A percentile compares a stretch with the other conserved stretches of the same genome.
Evolutionary conservation across 371 early-diverging fungal species (phyloP).

Genomic region (Cladochytrium tenue): DNA sequence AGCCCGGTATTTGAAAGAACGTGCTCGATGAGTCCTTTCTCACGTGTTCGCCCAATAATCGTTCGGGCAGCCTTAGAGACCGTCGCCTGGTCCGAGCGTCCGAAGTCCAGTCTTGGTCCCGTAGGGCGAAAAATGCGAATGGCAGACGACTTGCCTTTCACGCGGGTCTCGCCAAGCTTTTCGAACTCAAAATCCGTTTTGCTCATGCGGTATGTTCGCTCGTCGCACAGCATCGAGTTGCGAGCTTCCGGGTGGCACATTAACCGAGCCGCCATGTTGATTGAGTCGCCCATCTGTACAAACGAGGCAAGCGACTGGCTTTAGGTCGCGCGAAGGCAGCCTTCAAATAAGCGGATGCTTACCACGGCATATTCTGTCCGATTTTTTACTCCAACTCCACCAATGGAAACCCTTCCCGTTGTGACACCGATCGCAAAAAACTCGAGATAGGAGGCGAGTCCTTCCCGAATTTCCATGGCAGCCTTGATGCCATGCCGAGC

Average conservation of each 20-base stretch:
- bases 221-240: conserved; percentile 46
- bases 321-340: no score
- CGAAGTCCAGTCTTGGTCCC: conserved; percentile 8
- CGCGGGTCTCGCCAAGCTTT: conserved; percentile 42
- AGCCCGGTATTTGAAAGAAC: conserved; percentile 13
- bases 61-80: neutral
- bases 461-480: conserved; percentile 42
- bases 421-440: conserved; percentile 58
- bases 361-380: conserved; percentile 61
- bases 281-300: conserved; percentile 59
- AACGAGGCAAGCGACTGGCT: neutral
- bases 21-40: conserved; percentile 31
- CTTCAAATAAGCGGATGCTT: no score
- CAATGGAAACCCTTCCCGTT: conserved; percentile 54
- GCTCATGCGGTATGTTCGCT: conserved; percentile 46
- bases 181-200: conserved; percentile 44
- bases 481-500: conserved; percentile 48
- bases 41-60: conserved; percentile 37
- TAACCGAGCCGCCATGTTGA: conserved; percentile 61
- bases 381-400: conserved; percentile 48
- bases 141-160: conserved; percentile 51
- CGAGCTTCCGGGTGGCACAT: conserved; percentile 45
- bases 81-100: neutral
- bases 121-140: conserved; percentile 48
- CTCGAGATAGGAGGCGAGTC: conserved; percentile 34